Evolutionary conservation across 306 rosid genomes (phyloP), one percentile per base, ranked within the genome.

Genomic region (Cucurbita moschata): DNA sequence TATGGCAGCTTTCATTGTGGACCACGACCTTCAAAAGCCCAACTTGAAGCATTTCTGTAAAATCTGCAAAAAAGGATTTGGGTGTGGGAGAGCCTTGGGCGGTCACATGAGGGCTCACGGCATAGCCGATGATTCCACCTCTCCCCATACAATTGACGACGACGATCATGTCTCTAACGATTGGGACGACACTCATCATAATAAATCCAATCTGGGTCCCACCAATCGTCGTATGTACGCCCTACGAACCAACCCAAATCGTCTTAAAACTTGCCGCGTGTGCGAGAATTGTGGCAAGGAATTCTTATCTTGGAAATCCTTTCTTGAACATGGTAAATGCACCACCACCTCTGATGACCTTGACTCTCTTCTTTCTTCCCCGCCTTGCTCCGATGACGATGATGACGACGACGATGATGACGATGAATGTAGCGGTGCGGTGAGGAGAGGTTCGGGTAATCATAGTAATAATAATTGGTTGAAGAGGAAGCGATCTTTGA

Each of bases 81-180:
- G 85, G 1, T 85, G 97, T 67, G 99, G 99, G 16, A 83, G 99
- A 82, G 99, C 99, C 21, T 54, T 94, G 0, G 99, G 99, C 44
- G 99, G 97, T 5, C 99, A 94, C 86, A 94, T 94, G 99, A 91
- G 96, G 81, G 95, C 99, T 0, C 99, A 94, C 54, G 99, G 99
- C 38, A 91, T 91, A 0, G 91, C 84, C 35, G 95, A 90, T 38
- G 64, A 23, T 13, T 21, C 62, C 4, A 50, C 74, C 0, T 5
- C 0, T 75, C 79, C 2, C 84, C 78, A 35, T 10, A 19, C 23
- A 9, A 69, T 88, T 47, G 97, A 94, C 5, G 95, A 89, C 6
- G 92, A 89, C 52, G 76, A 72, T 39, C 84, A 80, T 2, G 8
- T 40, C 1, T 46, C 61, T 0, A 89, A 83, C 6, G 94, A 93